phyloP scores from a whole-genome alignment of 169 alveolate species.

The Ichthyophthirius multifiliis region DNA sequence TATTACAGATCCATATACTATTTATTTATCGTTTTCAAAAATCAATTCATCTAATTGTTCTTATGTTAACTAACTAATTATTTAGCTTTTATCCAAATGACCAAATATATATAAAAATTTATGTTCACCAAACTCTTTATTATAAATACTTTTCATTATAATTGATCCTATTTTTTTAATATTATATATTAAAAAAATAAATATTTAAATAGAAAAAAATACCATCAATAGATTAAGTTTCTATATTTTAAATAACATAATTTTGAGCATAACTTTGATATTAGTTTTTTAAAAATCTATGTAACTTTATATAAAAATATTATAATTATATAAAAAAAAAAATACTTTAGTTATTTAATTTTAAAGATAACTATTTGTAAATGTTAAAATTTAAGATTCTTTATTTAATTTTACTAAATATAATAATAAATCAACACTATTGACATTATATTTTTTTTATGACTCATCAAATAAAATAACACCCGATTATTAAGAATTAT shows the following conservation, averaged over 20 bases:
- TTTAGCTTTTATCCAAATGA: neutral
- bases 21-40: neutral
- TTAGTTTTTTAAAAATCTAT: conserved; percentile 3
- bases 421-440: neutral
- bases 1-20: conserved; percentile 1
- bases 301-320: neutral
- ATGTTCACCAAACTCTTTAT: neutral
- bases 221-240: neutral
- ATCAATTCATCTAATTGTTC: neutral
- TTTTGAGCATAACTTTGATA: neutral
- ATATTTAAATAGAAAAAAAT: too few species aligned
- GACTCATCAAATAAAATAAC: neutral
- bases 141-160: neutral
- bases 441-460: neutral
- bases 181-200: neutral
- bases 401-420: neutral
- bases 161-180: neutral
- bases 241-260: neutral
- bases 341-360: conserved; percentile 4
- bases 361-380: neutral
- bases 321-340: neutral
- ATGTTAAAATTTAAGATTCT: neutral
- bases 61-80: neutral
- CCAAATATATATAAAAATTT: neutral
- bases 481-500: neutral